Conservation (phyloP, 148 eudicot genomes). For the Vaccinium darrowii region DNA sequence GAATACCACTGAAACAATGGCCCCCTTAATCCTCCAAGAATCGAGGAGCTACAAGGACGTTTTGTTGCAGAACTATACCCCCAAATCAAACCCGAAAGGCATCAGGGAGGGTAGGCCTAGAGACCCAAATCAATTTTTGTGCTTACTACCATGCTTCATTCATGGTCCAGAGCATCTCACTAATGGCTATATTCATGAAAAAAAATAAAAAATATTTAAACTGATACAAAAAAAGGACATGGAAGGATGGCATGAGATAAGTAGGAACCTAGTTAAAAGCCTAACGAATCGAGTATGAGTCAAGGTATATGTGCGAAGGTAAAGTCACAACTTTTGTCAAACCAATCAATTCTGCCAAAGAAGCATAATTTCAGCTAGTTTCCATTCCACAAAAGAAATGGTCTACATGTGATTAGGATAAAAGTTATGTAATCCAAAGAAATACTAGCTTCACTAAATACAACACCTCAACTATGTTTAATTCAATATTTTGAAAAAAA, state of each 20-base stretch:
- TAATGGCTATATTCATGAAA: background rate
- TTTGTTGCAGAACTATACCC: no score
- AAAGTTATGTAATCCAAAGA: no score
- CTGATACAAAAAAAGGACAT: background rate
- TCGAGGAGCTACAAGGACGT: no score
- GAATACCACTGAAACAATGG: no score
- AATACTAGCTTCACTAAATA: background rate
- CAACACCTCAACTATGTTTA: background rate
- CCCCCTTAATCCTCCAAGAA: no score
- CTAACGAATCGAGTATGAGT: background rate
- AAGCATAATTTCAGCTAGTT: background rate
- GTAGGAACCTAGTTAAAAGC: background rate
- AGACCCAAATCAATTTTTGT: no score
- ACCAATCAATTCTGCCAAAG: background rate
- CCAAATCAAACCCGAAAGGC: no score
- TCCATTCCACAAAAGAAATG: background rate
- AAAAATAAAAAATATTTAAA: no score
- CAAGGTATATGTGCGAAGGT: background rate
- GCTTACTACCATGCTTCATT: no score
- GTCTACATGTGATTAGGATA: background rate
- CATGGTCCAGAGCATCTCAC: no score
- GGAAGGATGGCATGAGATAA: background rate
- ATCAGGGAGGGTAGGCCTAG: no score
- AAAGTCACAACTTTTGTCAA: background rate
- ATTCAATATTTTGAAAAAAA: background rate